Evolutionary conservation across 192 early-diverging fungal species (phyloP).

Genomic region (Linnemannia zychae): DNA sequence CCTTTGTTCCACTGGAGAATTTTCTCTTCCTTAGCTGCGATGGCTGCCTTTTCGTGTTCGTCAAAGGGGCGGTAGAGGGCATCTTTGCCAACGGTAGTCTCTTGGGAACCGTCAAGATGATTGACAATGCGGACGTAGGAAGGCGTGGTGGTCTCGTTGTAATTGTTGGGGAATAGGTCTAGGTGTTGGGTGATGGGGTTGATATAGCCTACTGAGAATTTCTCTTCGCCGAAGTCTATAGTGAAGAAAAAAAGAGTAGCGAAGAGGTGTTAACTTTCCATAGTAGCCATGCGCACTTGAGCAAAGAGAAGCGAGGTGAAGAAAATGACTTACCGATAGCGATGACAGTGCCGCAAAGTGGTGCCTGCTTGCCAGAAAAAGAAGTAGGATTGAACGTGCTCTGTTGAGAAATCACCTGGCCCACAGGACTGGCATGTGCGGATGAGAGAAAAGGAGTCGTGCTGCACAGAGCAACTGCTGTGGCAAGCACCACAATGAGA

Average conservation of each 20-base stretch:
- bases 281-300: too few relatives aligned
- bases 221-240: neutral
- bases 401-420: neutral
- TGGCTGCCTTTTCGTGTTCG: neutral
- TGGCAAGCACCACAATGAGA: neutral
- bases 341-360: neutral
- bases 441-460: neutral
- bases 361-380: neutral
- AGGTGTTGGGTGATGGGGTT: neutral
- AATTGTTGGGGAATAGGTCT: neutral
- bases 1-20: neutral
- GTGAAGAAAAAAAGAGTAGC: neutral
- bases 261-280: neutral
- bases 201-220: neutral
- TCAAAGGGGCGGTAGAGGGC: neutral
- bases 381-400: neutral
- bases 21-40: neutral
- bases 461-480: neutral
- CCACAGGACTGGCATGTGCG: neutral
- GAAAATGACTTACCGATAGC: neutral
- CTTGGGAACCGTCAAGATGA: neutral
- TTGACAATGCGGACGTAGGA: neutral
- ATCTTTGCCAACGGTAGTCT: neutral
- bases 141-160: neutral
- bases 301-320: neutral